These are phyloP conservation scores for Apiotrichum siamense DNA, from an alignment of 1,284 basidiomycete genomes.

Conservation along the genomic window DNA sequence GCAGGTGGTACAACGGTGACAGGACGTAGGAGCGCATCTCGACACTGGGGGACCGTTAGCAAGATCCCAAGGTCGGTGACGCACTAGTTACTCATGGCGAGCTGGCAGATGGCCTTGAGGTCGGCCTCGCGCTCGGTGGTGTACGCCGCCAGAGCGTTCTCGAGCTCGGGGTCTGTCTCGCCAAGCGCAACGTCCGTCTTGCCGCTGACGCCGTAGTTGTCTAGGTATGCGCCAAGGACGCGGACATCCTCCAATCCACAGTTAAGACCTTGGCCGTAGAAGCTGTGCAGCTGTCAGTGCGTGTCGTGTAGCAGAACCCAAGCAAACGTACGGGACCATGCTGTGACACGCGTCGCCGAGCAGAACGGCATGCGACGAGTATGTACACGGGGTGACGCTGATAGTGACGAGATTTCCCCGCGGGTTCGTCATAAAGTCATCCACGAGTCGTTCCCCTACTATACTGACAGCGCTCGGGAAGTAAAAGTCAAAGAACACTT, in stretches of 20 bases:
- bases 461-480: slow-evolving; percentile 81
- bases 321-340: slow-evolving; percentile 60
- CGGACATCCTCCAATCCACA: slow-evolving; percentile 97
- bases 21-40: slow-evolving; percentile 94
- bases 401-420: slow-evolving; percentile 84
- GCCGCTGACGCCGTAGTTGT: slow-evolving; percentile 59
- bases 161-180: slow-evolving; percentile 52
- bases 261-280: slow-evolving; percentile 97
- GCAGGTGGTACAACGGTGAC: slow-evolving; percentile 70
- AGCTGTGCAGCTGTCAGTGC: slow-evolving; percentile 56
- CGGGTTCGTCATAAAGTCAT: slow-evolving; percentile 74
- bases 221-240: slow-evolving; percentile 70
- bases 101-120: slow-evolving; percentile 78
- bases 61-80: too few species aligned
- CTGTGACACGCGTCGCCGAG: slow-evolving; percentile 93
- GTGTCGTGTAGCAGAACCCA: not conserved
- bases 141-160: slow-evolving; percentile 66
- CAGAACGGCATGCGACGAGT: slow-evolving; percentile 77
- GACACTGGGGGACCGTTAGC: slow-evolving; percentile 55
- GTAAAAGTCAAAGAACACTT: slow-evolving; percentile 71
- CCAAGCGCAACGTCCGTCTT: slow-evolving; percentile 35
- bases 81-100: slow-evolving; percentile 94
- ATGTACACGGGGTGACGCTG: slow-evolving; percentile 84
- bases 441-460: slow-evolving; percentile 73
- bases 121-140: slow-evolving; percentile 76